Evolutionary conservation across 345 rosid genomes (phyloP).

Genomic region (Jatropha curcas): DNA sequence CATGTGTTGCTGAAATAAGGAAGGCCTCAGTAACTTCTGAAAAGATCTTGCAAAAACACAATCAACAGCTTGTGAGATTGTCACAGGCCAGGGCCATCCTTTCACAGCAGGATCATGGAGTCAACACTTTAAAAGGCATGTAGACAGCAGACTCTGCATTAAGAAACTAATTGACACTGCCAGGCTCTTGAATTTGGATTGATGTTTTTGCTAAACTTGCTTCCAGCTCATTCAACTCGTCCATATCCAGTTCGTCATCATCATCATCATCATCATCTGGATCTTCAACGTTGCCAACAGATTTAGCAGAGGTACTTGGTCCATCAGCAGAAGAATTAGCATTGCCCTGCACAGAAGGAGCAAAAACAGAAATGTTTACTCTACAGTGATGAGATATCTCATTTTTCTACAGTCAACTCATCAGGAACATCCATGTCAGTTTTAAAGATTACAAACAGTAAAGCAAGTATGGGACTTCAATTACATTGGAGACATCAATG

Average conservation of each 20-base stretch:
- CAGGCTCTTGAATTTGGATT: constrained; percentile 27
- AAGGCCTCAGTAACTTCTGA: neutral
- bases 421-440: neutral
- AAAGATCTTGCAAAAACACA: neutral
- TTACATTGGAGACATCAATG: neutral
- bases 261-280: constrained; percentile 22
- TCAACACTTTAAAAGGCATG: constrained; percentile 30
- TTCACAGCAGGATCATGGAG: constrained; percentile 21
- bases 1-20: neutral
- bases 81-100: neutral
- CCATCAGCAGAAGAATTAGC: constrained; percentile 32
- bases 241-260: constrained; percentile 35
- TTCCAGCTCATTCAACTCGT: constrained; percentile 35
- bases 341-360: constrained; percentile 27
- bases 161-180: constrained; percentile 8
- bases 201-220: constrained; percentile 37
- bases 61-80: neutral
- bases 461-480: neutral
- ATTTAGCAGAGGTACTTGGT: constrained; percentile 27
- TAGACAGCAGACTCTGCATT: constrained; percentile 23
- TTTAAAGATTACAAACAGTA: neutral
- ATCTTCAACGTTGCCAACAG: constrained; percentile 24
- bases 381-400: neutral
- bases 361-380: constrained; percentile 5
- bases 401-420: too few species aligned